Percentiles rank a stretch among this genome's conserved stretches.
Conservation (phyloP, 768 basidiomycete species). For the Boletus vermiculosoides region DNA sequence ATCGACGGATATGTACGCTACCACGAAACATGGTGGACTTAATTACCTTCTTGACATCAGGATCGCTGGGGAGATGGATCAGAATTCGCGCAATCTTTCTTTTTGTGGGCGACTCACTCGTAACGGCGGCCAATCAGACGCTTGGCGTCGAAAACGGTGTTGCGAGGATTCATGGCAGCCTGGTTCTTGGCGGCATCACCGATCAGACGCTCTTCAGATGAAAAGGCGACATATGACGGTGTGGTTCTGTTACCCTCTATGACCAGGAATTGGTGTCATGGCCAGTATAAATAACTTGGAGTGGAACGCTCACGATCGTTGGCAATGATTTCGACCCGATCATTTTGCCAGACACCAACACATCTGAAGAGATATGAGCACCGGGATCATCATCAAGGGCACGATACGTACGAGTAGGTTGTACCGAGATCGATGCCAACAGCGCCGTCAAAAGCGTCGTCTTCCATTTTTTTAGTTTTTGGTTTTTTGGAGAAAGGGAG, state of each 20-base stretch:
- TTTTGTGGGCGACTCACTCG: conserved; percentile 55
- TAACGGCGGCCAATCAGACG: conserved; percentile 97
- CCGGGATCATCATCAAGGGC: conserved; percentile 16
- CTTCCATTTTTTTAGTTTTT: conserved; percentile 69
- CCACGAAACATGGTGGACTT: not conserved
- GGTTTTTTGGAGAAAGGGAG: conserved; percentile 27
- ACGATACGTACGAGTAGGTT: conserved; percentile 80
- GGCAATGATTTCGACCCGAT: conserved; percentile 99
- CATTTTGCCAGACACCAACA: conserved; percentile 99
- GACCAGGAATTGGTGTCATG: conserved; percentile 1
- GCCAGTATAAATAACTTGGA: not conserved
- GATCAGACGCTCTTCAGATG: conserved; percentile 92
- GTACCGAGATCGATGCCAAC: conserved; percentile 97
- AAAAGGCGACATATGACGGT: conserved; percentile 99
- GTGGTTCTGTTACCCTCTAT: conserved; percentile 98
- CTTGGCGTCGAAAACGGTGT: conserved; percentile 99
- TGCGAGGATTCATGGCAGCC: conserved; percentile 98
- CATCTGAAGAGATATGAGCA: conserved; percentile 54
- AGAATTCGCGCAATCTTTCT: not conserved
- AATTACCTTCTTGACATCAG: conserved; percentile 83
- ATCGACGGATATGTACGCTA: conserved; percentile 1
- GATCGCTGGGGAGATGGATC: conserved; percentile 55
- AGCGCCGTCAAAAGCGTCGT: conserved; percentile 87
- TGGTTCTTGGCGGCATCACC: conserved; percentile 99
- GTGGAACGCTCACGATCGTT: conserved; percentile 74